phyloP scores from a whole-genome alignment of 306 rosid genomes.

The Gleditsia sinensis region DNA sequence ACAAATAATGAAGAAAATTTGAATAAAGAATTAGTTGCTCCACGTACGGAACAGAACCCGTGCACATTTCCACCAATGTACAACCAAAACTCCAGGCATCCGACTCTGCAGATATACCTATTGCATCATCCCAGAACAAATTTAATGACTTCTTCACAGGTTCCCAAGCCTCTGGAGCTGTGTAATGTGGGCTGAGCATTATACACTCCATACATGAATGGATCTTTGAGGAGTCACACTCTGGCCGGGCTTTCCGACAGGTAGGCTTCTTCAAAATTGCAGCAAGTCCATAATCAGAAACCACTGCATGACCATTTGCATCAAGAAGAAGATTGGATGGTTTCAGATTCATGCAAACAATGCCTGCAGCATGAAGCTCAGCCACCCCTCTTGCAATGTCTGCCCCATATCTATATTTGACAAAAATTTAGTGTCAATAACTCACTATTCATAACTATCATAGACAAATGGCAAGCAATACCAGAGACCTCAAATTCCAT shows the following conservation, averaged over 20 bases:
- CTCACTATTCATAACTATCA: background rate
- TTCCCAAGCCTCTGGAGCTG: slow-evolving; percentile 99
- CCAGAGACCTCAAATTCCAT: slow-evolving; percentile 4
- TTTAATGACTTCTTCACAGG: slow-evolving; percentile 89
- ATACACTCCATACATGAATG: slow-evolving; percentile 99
- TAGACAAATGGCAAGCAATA: slow-evolving; percentile 14
- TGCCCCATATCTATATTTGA: slow-evolving; percentile 81
- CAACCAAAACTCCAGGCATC: slow-evolving; percentile 99
- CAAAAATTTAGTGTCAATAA: slow-evolving; percentile 39
- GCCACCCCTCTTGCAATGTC: slow-evolving; percentile 98
- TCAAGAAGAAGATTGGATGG: slow-evolving; percentile 98
- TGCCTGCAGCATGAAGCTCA: slow-evolving; percentile 97
- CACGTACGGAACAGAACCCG: slow-evolving; percentile 98
- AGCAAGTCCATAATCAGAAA: slow-evolving; percentile 98
- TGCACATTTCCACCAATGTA: slow-evolving; percentile 99
- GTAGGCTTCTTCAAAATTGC: slow-evolving; percentile 86
- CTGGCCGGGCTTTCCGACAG: slow-evolving; percentile 86
- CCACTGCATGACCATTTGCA: slow-evolving; percentile 80
- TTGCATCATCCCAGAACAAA: slow-evolving; percentile 94
- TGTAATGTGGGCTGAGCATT: slow-evolving; percentile 95
- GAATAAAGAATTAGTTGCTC: slow-evolving; percentile 47
- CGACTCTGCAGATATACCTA: slow-evolving; percentile 93
- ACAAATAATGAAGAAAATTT: slow-evolving; percentile 24
- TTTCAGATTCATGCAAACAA: slow-evolving; percentile 95
- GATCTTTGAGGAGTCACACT: slow-evolving; percentile 74